These are phyloP conservation scores for Beta macrorhiza DNA, from an alignment of 179 eudicot genomes.

Conservation along the genomic window DNA sequence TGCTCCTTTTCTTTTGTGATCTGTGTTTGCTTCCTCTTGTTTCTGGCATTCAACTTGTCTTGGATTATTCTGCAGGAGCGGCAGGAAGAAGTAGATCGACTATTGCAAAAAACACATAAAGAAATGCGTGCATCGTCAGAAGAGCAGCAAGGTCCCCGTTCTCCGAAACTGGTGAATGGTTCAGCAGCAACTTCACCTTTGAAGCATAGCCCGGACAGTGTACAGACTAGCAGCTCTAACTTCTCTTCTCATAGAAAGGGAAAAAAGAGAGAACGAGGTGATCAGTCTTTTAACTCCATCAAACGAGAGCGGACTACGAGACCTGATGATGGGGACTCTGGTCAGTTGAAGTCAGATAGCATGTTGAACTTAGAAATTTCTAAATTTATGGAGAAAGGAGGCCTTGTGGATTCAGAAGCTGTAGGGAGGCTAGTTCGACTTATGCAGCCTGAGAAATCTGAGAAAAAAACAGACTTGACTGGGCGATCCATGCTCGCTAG, in stretches of 20 bases:
- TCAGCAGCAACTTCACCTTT: constrained; percentile 39
- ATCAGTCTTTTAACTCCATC: constrained; percentile 29
- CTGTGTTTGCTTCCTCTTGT: neutral
- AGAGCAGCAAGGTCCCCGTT: constrained; percentile 36
- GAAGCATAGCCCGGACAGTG: constrained; percentile 44
- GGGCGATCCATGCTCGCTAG: constrained; percentile 41
- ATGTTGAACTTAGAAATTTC: constrained; percentile 35
- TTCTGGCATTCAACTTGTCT: constrained; percentile 1
- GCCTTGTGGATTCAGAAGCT: constrained; percentile 39
- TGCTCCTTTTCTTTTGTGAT: neutral
- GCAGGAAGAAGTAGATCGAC: constrained; percentile 38
- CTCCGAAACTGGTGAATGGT: constrained; percentile 39
- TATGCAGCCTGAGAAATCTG: constrained; percentile 41
- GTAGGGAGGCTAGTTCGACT: constrained; percentile 41
- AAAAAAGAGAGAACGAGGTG: constrained; percentile 41
- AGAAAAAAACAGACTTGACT: constrained; percentile 37
- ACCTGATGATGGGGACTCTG: constrained; percentile 34
- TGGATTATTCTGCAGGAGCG: constrained; percentile 32
- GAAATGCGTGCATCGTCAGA: constrained; percentile 41
- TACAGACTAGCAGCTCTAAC: constrained; percentile 35
- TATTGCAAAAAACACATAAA: constrained; percentile 32
- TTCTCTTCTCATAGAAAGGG: constrained; percentile 36
- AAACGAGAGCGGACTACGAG: constrained; percentile 35
- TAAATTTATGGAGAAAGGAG: constrained; percentile 39
- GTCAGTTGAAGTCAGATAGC: constrained; percentile 32